A percentile compares a stretch with the other conserved stretches of the same genome.
Evolutionary conservation across 2,329 filamentous ascomycete genomes (phyloP).

Genomic region (Trichoderma sp.): DNA sequence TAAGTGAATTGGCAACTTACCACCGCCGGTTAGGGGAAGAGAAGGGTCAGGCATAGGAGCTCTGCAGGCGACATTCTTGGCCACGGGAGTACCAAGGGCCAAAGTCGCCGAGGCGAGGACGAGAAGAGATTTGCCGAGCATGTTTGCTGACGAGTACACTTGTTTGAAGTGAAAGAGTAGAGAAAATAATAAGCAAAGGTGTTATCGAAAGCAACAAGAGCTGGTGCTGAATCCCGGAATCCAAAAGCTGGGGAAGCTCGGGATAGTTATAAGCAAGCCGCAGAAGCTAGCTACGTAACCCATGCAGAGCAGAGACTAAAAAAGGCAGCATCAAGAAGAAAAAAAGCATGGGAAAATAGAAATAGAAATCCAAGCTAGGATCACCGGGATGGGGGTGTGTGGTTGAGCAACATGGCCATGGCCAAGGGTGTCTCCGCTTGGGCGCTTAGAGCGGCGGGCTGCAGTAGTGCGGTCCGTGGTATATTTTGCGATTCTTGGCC

Average conservation of each 20-base stretch:
- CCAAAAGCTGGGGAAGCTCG: conserved; percentile 11
- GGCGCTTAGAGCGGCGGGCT: conserved; percentile 26
- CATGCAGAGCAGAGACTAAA: not conserved
- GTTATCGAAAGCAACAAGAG: not conserved
- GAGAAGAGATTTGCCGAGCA: conserved; percentile 36
- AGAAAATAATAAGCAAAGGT: not conserved
- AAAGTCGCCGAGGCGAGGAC: conserved; percentile 35
- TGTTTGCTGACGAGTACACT: conserved; percentile 19
- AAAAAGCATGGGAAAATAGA: not conserved
- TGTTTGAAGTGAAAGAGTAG: not conserved
- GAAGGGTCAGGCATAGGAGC: conserved; percentile 20
- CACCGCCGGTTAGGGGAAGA: conserved; percentile 40
- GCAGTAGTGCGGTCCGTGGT: conserved; percentile 22
- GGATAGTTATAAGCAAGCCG: conserved; percentile 19
- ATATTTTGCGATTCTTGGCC: not conserved
- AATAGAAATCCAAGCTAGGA: conserved; percentile 4
- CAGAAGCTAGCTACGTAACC: not conserved
- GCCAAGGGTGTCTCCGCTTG: conserved; percentile 23
- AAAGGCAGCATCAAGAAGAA: not conserved
- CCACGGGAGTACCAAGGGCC: conserved; percentile 29
- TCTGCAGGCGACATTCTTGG: conserved; percentile 10
- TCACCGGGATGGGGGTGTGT: conserved; percentile 17
- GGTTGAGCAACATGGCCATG: conserved; percentile 9
- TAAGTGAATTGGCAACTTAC: conserved; percentile 29
- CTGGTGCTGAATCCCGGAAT: not conserved